Base-by-base conservation (phyloP, 176 grass and related monocot genomes). In the Microstegium vimineum region DNA sequence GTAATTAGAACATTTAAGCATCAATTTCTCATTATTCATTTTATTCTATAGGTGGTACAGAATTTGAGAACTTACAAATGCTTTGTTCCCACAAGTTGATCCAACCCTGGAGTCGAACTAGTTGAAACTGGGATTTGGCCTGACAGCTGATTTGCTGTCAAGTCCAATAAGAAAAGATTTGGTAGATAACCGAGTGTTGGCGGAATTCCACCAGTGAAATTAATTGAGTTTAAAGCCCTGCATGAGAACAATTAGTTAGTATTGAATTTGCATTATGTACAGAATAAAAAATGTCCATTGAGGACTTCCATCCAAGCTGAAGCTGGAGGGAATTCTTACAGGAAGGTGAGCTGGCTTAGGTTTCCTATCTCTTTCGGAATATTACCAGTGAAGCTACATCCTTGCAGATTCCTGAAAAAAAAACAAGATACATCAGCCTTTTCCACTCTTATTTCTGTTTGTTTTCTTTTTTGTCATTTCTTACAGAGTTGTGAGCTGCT, bases 151-250 rank as follows among this genome's bases (percentile, higher is more conserved):
- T 97, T 97, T 42, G 67, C 92, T 1, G 94, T 89, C 89, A 97
- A 61, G 63, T 97, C 94, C 61, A 97, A 75, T 92, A 92, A 97
- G 33, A 83, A 71, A 35, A 97, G 83, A 63, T 89, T 87, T 11
- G 88, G 89, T 40, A 97, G 90, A 25, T 71, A 38, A 27, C 94
- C 94, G 25, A 97, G 77, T 57, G 83, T 57, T 74, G 81, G 33
- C 54, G 94, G 94, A 77, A 97, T 89, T 69, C 46, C 73, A 22
- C 94, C 92, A 31, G 67, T 87, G 92, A 97, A 94, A 11, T 85
- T 28, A 87, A 94, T 97, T 67, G 85, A 85, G 69, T 92, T 97
- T 66, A 97, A 43, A 56, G 90, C 92, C 74, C 94, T 97, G 80
- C 49, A 81, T 68, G 33, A 73, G 62, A 63, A 42, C n/a, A 60